Evolutionary conservation across 208 protist genomes (phyloP).

Genomic region (Crithidia acanthocephali): DNA sequence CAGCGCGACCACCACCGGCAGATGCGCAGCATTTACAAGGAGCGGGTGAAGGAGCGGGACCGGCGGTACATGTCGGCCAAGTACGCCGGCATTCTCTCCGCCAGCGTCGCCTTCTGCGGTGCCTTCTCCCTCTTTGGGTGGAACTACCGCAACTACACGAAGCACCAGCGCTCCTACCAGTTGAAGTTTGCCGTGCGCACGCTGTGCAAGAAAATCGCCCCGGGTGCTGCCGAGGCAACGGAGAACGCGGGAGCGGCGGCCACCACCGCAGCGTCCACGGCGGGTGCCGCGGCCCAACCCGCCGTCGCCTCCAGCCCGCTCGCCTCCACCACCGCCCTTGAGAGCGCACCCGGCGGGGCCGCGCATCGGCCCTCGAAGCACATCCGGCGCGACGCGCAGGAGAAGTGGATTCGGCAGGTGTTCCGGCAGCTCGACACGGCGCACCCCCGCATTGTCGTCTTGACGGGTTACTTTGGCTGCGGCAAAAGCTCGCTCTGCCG

Average conservation of each 20-base stretch:
- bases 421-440: conserved; percentile 51
- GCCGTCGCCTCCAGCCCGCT: background rate
- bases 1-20: conserved; percentile 87
- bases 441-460: conserved; percentile 63
- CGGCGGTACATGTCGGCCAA: conserved; percentile 83
- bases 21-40: conserved; percentile 81
- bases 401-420: conserved; percentile 53
- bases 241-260: background rate
- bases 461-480: conserved; percentile 76
- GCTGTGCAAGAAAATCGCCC: conserved; percentile 36
- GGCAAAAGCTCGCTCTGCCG: conserved; percentile 74
- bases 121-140: conserved; percentile 89
- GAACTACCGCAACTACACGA: conserved; percentile 91
- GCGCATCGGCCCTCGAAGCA: conserved; percentile 17
- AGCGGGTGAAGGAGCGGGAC: conserved; percentile 87
- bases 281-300: background rate
- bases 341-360: background rate
- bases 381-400: conserved; percentile 35
- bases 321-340: background rate
- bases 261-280: background rate
- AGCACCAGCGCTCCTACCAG: conserved; percentile 83
- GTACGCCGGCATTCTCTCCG: conserved; percentile 87
- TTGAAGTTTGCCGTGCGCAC: conserved; percentile 63
- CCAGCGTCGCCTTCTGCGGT: conserved; percentile 79
- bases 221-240: conserved; percentile 3